These are phyloP conservation scores for Monosporascus sp. DNA, from an alignment of 2,329 filamentous ascomycete species.

Conservation along the genomic window DNA sequence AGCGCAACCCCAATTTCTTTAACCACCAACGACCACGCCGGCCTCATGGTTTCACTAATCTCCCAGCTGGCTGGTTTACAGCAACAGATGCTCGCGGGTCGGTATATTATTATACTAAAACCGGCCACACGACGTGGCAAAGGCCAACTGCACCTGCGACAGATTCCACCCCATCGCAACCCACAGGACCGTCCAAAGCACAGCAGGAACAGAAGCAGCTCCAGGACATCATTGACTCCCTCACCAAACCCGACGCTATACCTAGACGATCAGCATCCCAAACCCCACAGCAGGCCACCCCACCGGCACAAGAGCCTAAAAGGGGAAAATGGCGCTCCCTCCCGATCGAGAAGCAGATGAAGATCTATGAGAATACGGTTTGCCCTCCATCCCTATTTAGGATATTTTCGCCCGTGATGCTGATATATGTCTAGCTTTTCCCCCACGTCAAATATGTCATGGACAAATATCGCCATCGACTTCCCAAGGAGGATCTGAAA, in stretches of 20 bases:
- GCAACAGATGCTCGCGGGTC: conserved; percentile 65
- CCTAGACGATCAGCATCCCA: conserved; percentile 51
- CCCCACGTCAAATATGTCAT: conserved; percentile 81
- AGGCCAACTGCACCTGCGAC: conserved; percentile 65
- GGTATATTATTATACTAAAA: conserved; percentile 80
- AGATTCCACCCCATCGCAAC: conserved; percentile 49
- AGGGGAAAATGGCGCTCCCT: conserved; percentile 67
- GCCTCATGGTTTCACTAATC: conserved; percentile 38
- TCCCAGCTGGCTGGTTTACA: conserved; percentile 83
- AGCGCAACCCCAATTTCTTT: conserved; percentile 48
- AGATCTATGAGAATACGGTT: conserved; percentile 90
- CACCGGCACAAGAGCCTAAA: conserved; percentile 52
- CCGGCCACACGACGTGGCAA: conserved; percentile 75
- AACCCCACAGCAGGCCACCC: conserved; percentile 57
- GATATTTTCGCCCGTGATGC: conserved; percentile 10
- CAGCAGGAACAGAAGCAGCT: conserved; percentile 64
- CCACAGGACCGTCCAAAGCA: conserved; percentile 60
- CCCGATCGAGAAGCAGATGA: conserved; percentile 83
- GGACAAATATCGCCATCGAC: conserved; percentile 79
- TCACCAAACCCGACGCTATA: conserved; percentile 63
- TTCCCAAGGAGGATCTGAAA: conserved; percentile 72
- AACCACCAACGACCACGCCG: conserved; percentile 49
- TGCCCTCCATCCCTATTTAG: conserved; percentile 25
- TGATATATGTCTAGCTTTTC: conserved; percentile 54
- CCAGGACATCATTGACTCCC: conserved; percentile 79